Evolutionary conservation across 1,139 yeast species (phyloP), one percentile per base, ranked within the genome.

Genomic region (Protomyces inundatus): DNA sequence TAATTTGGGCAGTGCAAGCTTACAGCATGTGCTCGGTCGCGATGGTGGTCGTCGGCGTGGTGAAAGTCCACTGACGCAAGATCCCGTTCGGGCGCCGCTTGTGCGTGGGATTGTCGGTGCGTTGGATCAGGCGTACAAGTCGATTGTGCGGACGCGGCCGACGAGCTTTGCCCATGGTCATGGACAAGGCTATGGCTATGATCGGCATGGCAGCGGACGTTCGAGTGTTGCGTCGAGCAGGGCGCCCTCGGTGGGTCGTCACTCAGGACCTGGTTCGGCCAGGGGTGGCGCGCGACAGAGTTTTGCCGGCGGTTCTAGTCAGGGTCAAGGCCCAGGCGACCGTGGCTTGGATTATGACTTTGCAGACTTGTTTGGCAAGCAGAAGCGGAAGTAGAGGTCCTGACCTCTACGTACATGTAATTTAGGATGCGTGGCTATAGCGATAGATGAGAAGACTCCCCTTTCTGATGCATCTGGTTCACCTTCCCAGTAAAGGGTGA

Each of bases 1-100:
- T 14, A 55, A 55, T 12, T 52, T 58, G 10, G 62, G 62, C 10
- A 52, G 39, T 39, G 56, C 55, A 23, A 58, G 54, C 45, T 14
- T 42, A 30, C 30, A n/a, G 32, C 48, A 42, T 16, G 12, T 42
- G 16, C 32, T 42, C 2, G 48, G 48, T 2, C 48, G 48, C 9
- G 32, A 16, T 30, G 48, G 32, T 5, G 39, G 12, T 7, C 54
- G 37, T 23, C 34, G 53, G 12, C 51, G 55, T 5, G 40, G 42
- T 9, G 54, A 39, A n/a, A 45, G 48, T n/a, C 46, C 46, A 39
- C 35, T 58, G 42, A 32, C 10, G 6, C 46, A 58, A 33, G 62
- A 58, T 35, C 52, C 35, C 16, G 56, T 37, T 23, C 54, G 62
- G 34, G 53, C 39, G 3, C 62, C 62, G 23, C 46, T 58, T 39